Conservation (phyloP, 441 rosid genomes). For the Macaranga tanarius region DNA sequence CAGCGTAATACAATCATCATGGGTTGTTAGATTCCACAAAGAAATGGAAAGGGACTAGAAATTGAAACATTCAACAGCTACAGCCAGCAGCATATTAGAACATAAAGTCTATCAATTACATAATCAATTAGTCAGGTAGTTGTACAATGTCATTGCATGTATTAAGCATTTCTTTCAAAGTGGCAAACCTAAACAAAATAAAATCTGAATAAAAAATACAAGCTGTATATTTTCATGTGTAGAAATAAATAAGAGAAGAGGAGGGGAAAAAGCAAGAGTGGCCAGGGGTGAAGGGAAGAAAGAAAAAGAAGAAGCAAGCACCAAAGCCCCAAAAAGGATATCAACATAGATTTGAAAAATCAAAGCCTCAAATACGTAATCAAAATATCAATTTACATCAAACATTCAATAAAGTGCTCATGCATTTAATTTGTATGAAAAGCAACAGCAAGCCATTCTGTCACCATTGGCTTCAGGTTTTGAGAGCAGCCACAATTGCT, state of each 20-base stretch:
- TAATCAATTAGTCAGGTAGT: background rate
- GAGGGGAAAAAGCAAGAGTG: background rate
- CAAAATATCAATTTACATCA: background rate
- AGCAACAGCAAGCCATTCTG: background rate
- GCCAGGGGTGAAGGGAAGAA: background rate
- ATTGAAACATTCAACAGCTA: background rate
- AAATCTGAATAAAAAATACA: background rate
- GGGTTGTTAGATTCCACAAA: slow-evolving; percentile 8
- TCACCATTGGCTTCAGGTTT: background rate
- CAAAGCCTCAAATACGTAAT: background rate
- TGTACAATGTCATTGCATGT: background rate
- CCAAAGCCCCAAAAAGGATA: background rate
- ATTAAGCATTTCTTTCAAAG: background rate
- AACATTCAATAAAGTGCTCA: background rate
- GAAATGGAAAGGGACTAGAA: background rate
- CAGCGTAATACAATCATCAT: slow-evolving; percentile 18
- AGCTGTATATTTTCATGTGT: background rate
- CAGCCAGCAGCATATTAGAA: background rate
- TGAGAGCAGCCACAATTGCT: background rate
- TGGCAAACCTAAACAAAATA: no score
- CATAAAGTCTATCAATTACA: background rate
- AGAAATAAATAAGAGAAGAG: background rate
- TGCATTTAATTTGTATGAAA: background rate
- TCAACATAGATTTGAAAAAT: background rate
- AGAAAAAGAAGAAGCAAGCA: background rate